Percentiles rank a stretch among this genome's conserved stretches.
Evolutionary conservation across 768 basidiomycete genomes (phyloP).

Genomic region (Auricularia auricula-judae): DNA sequence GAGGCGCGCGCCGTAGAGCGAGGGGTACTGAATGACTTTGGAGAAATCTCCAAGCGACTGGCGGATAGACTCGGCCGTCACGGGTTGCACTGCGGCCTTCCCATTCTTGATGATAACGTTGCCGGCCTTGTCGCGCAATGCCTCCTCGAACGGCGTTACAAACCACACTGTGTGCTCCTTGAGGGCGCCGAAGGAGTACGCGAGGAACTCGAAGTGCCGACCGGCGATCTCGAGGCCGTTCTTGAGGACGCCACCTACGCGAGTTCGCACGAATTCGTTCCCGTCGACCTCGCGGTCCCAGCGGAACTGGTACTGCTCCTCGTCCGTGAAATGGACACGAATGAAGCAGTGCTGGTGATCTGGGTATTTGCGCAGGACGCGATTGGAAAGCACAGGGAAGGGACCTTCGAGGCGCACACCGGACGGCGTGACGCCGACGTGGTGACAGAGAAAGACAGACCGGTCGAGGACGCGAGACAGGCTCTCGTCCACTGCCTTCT

Average conservation of each 20-base stretch:
- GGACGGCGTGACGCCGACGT: constrained; percentile 69
- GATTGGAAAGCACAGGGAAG: constrained; percentile 64
- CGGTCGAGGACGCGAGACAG: neutral
- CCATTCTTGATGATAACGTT: constrained; percentile 4
- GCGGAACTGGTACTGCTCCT: constrained; percentile 60
- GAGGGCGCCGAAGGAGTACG: constrained; percentile 73
- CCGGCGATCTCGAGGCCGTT: constrained; percentile 62
- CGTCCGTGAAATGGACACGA: constrained; percentile 77
- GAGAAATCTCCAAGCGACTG: constrained; percentile 57
- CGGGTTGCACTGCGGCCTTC: neutral
- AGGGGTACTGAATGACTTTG: constrained; percentile 43
- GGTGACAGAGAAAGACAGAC: constrained; percentile 47
- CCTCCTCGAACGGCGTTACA: constrained; percentile 49
- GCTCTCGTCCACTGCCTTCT: neutral
- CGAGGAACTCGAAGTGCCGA: constrained; percentile 66
- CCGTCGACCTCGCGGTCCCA: constrained; percentile 63
- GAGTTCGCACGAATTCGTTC: constrained; percentile 38
- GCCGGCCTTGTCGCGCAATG: constrained; percentile 24
- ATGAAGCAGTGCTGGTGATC: constrained; percentile 58
- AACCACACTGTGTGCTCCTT: constrained; percentile 82
- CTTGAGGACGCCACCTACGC: constrained; percentile 48
- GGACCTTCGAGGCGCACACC: constrained; percentile 69
- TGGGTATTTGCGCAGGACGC: constrained; percentile 59
- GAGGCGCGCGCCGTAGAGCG: constrained; percentile 73
- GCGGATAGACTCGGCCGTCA: constrained; percentile 53